phyloP scores from a whole-genome alignment of 2,329 filamentous ascomycete genomes.

The Cladosporium sp. region DNA sequence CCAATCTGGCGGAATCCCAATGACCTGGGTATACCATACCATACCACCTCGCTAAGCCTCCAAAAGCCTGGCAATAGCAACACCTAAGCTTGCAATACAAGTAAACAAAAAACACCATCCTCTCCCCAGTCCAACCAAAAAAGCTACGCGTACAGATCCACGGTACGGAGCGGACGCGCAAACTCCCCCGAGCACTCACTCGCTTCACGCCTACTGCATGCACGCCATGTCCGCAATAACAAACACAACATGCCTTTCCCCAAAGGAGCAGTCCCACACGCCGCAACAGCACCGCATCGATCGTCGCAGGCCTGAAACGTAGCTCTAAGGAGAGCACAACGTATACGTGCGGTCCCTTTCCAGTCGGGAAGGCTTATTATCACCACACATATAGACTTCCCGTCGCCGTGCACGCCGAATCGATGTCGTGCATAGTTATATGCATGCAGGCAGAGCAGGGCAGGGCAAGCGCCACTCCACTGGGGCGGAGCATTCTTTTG shows the following conservation, averaged over 20 bases:
- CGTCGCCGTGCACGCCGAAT: background rate
- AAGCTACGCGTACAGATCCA: background rate
- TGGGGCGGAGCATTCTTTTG: background rate
- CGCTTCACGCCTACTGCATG: constrained; percentile 1
- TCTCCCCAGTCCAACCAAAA: background rate
- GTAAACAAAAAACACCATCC: background rate
- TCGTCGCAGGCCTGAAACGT: background rate
- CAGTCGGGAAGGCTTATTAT: background rate
- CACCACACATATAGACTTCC: background rate
- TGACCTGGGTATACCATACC: background rate
- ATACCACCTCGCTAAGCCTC: background rate
- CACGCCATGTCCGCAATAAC: constrained; percentile 3
- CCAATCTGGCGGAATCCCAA: background rate
- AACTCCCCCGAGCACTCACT: background rate
- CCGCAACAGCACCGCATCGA: background rate
- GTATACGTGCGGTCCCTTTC: background rate
- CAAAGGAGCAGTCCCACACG: background rate
- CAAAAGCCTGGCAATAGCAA: background rate
- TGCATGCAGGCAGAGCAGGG: background rate
- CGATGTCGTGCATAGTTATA: background rate
- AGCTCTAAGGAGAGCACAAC: background rate
- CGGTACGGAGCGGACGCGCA: constrained; percentile 9
- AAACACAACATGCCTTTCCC: background rate
- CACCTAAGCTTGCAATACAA: background rate
- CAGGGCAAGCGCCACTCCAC: background rate